Conservation (phyloP, 306 rosid genomes). For the Mimosa pudica region DNA sequence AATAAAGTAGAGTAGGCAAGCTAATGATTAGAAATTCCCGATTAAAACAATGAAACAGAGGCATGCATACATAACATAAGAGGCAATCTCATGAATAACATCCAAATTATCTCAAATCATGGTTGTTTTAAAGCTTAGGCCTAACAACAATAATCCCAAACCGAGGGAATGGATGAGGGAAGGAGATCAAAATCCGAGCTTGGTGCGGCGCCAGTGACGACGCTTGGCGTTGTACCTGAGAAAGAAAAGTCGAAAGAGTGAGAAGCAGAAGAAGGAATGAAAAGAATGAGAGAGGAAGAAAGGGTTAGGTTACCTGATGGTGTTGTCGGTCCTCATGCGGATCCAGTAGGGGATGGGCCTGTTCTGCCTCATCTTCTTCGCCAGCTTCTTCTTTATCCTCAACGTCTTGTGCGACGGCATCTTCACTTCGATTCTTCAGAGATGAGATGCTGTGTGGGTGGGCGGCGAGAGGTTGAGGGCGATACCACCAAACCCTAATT, state of each 20-base stretch:
- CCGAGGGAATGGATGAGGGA: background rate
- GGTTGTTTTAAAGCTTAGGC: background rate
- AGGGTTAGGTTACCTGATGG: constrained; percentile 55
- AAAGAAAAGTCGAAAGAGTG: background rate
- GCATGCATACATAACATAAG: background rate
- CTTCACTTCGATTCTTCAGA: too few relatives aligned
- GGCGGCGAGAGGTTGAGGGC: constrained; percentile 9
- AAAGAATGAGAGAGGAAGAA: too few relatives aligned
- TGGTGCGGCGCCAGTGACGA: constrained; percentile 62
- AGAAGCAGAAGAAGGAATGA: background rate
- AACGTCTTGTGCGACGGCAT: constrained; percentile 92
- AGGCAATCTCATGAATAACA: background rate
- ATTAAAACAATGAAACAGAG: background rate
- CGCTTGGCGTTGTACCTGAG: constrained; percentile 58
- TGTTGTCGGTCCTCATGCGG: constrained; percentile 88
- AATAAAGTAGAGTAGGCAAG: background rate
- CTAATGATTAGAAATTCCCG: background rate
- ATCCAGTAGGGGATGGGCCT: constrained; percentile 95
- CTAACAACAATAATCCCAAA: background rate
- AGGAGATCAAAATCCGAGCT: constrained; percentile 53
- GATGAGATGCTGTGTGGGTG: too few relatives aligned
- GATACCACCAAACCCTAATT: constrained; percentile 25
- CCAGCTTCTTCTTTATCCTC: constrained; percentile 84
- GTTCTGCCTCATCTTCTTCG: constrained; percentile 96
- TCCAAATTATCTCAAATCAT: background rate